Base-by-base conservation (phyloP, 2,329 filamentous ascomycete species). In the Sordariomycetes sp. region DNA sequence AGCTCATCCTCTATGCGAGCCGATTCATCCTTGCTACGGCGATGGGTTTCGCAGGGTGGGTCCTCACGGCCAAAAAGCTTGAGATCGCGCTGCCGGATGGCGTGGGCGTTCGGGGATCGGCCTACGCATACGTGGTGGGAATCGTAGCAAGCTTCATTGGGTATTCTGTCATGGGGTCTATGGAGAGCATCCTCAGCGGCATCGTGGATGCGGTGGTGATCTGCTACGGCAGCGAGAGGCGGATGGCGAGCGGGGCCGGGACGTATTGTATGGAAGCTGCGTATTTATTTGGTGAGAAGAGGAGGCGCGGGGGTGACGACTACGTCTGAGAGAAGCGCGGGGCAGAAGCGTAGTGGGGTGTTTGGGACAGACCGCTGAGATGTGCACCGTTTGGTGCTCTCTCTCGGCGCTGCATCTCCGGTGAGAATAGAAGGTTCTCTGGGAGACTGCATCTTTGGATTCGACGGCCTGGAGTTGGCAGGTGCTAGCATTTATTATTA, bases 31-130 rank as follows among this genome's bases (percentile, higher is more conserved):
- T 97, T 83, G 90, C 90, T 0, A 84, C 92, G 53, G 89, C 86
- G 0, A 81, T 99, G 34, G 93, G 93, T 1, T 96, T 97, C 66
- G 92, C 89, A 3, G 93, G 90, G n/a, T 99, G 94, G 94, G 90
- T 97, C 10, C 88, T 90, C 53, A 96, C 92, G 40, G 92, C 94
- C 12, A 86, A 90, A 62, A 86, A 88, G 71, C 76, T 97, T 3
- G 77, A 80, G 56, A 76, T 94, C 22, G 76, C 74, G 67, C 73
- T 74, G 60, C 85, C 71, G 59, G 79, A 76, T 46, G 79, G 78
- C 1, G 63, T 71, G 56, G 80, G 82, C 0, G 69, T 87, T 55
- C 83, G 83, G 53, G 94, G 94, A 10, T 96, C 90, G 65, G 79
- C 94, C 25, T 99, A 99, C 70, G 94, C 93, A 2, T 99, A 97